phyloP scores from a whole-genome alignment of 2,329 filamentous ascomycete species.

The Fusarium tricinctum region DNA sequence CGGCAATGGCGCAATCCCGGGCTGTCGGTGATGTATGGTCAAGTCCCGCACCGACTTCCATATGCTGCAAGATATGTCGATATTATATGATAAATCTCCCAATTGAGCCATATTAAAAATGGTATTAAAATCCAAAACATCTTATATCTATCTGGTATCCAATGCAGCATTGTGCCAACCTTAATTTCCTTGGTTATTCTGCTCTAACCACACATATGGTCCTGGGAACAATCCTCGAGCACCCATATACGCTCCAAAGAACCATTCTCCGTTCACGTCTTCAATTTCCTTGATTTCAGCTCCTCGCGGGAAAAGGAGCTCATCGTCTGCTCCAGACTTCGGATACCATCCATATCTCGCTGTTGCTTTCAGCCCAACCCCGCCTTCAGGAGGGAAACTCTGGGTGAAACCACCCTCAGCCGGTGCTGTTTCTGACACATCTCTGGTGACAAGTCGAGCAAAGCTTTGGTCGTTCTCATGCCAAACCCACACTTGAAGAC shows the following conservation, averaged over 20 bases:
- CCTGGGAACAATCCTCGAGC: slow-evolving; percentile 83
- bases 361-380: slow-evolving; percentile 72
- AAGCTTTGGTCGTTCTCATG: slow-evolving; percentile 56
- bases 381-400: slow-evolving; percentile 80
- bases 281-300: slow-evolving; percentile 87
- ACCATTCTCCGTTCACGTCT: slow-evolving; percentile 93
- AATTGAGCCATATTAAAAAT: neutral
- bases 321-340: slow-evolving; percentile 73
- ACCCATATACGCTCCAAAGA: slow-evolving; percentile 87
- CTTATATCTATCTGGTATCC: slow-evolving; percentile 5
- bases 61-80: neutral
- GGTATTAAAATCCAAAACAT: slow-evolving; percentile 9
- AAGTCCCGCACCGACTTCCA: slow-evolving; percentile 48
- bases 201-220: slow-evolving; percentile 73
- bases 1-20: slow-evolving; percentile 52
- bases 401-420: slow-evolving; percentile 49
- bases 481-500: slow-evolving; percentile 68
- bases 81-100: neutral
- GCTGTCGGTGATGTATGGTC: slow-evolving; percentile 38
- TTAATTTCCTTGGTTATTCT: slow-evolving; percentile 46
- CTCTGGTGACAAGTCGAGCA: slow-evolving; percentile 64
- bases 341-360: slow-evolving; percentile 87
- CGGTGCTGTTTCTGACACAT: slow-evolving; percentile 64
- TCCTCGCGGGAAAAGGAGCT: slow-evolving; percentile 85
- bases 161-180: neutral